A percentile compares a stretch with the other conserved stretches of the same genome.
Conservation (phyloP, 2,329 filamentous ascomycete genomes). For the Cytospora schulzeri region DNA sequence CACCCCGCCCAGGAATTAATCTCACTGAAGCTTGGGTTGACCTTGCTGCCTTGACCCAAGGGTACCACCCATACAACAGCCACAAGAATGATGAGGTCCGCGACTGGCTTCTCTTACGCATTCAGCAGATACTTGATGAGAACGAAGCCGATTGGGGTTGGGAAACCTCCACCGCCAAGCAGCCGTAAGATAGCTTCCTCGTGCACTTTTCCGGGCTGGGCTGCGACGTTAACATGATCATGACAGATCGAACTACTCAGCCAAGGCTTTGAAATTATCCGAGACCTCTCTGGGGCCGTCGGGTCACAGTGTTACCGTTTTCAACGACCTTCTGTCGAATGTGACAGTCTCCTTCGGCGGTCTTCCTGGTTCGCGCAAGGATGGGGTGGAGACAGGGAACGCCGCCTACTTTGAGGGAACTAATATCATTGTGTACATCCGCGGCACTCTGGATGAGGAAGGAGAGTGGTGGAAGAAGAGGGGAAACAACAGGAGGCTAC, state of each 20-base stretch:
- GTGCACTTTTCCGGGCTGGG: not conserved
- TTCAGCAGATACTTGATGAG: conserved; percentile 67
- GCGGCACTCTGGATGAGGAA: conserved; percentile 73
- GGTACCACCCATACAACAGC: conserved; percentile 89
- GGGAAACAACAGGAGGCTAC: conserved; percentile 45
- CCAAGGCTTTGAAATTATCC: conserved; percentile 6
- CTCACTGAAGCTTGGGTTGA: conserved; percentile 86
- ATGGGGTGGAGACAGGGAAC: conserved; percentile 35
- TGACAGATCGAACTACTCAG: conserved; percentile 15
- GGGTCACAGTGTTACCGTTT: conserved; percentile 61
- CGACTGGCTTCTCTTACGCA: conserved; percentile 71
- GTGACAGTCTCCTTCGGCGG: conserved; percentile 53
- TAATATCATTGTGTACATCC: conserved; percentile 90
- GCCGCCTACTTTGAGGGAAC: conserved; percentile 87
- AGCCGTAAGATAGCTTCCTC: conserved; percentile 24
- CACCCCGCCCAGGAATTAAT: conserved; percentile 67
- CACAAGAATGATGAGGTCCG: conserved; percentile 79
- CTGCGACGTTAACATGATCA: not conserved
- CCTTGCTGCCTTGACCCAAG: conserved; percentile 71
- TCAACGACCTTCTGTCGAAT: conserved; percentile 80
- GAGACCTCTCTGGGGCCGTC: conserved; percentile 7
- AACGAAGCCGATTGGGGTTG: conserved; percentile 56
- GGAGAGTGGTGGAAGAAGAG: conserved; percentile 71
- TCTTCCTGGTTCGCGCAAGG: conserved; percentile 47
- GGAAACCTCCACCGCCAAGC: conserved; percentile 38